Evolutionary conservation across 495 filamentous ascomycete species (phyloP), one percentile per base, ranked within the genome.

Genomic region (Aspergillus saccharolyticus): DNA sequence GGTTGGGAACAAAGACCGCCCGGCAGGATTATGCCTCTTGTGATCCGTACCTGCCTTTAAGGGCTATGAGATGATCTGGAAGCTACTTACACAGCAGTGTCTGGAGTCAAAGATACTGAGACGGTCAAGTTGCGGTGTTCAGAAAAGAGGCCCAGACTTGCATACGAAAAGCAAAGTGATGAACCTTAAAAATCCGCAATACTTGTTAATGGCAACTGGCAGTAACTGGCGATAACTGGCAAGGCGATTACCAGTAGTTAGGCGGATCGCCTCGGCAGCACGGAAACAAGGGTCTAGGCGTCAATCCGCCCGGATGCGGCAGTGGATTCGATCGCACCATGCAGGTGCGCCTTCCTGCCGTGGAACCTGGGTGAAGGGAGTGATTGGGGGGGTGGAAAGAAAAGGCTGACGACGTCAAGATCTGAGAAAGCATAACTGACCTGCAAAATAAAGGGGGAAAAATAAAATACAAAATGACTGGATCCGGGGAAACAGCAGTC

Each of bases 261-360:
- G 51, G 44, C 54, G 52, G 61, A 63, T 57, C 57, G 28, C 22
- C 43, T 63, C 61, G 57, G 61, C 57, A 60, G 57, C 53, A 60
- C 61, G 61, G 61, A 59, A 28, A 59, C 56, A 60, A 54, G 54
- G 54, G 59, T 57, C 59, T 63, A 63, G 56, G 57, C 61, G 61
- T 57, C 53, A 59, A 59, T 54, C 61, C 53, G 54, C 61, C 61
- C 50, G 57, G 46, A 63, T 59, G 54, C 57, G 61, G 61, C 45
- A 60, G 57, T 63, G 61, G 61, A 57, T 58, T 52, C 60, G 60
- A 63, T 63, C 61, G 61, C 50, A 45, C 56, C 53, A 63, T 63
- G 54, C 59, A 61, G 53, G 54, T 52, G 25, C 43, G 54, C 47
- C 47, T 50, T 50, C 17, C 28, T 51, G 33, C 33, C 7, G 33